Evolutionary conservation across 73 alveolate species (phyloP), one percentile per base, ranked within the genome.

Genomic region (Blepharisma stoltei): DNA sequence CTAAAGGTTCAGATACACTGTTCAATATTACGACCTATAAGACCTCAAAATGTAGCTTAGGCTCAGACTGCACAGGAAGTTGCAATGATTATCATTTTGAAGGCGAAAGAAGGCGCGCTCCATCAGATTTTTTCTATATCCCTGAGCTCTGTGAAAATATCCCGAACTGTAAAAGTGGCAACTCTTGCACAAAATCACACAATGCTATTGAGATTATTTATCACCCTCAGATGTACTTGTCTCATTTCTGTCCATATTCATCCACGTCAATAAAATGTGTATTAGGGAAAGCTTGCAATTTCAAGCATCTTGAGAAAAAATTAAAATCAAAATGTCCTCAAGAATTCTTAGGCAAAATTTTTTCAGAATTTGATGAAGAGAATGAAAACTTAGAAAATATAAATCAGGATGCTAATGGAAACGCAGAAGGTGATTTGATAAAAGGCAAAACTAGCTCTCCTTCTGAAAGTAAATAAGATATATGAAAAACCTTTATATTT

Each of bases 31-130:
- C n/a, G 4, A 52, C 66, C n/a, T 52, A 52, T 52, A 52, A 52
- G 23, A 52, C 66, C n/a, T 4, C 0, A 20, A 52, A 52, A 52
- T 52, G 66, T 4, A 11, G 27, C 23, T 2, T 52, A 14, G 66
- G 66, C 2, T 11, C n/a, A 52, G 4, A 52, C 2, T 52, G 66
- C 4, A 52, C 2, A 52, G 66, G 66, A 4, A 0, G 0, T 32
- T 52, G 66, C 23, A 52, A 52, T 52, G 23, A 52, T 14, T 52
- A 52, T 20, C 66, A 52, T 52, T 52, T 0, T 4, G 66, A 52
- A 52, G 66, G 66, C 2, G 66, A 52, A 52, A 52, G 23, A 52
- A 52, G 66, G 23, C n/a, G 66, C n/a, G 66, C n/a, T 20, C 41
- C 41, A 32, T 14, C n/a, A 14, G 23, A 52, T 14, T 0, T 52